phyloP scores from a whole-genome alignment of 75 land plant species.

The Azolla pinnata region DNA sequence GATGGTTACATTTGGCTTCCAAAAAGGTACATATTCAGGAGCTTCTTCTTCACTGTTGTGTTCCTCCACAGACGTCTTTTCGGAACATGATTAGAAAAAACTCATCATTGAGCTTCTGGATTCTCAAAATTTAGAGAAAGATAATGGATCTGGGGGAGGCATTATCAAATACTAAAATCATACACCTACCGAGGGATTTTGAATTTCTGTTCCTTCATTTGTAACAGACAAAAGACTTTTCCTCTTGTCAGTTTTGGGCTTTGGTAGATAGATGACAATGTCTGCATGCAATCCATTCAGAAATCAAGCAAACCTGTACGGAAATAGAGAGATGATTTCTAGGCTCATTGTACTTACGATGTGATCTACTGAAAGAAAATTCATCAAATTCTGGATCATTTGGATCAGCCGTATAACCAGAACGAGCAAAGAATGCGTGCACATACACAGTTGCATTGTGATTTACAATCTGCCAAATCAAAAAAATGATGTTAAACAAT shows the following conservation, averaged over 20 bases:
- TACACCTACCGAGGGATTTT: conserved; percentile 22
- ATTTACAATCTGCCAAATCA: conserved; percentile 55
- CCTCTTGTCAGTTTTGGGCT: conserved; percentile 68
- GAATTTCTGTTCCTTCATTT: conserved; percentile 22
- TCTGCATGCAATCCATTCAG: conserved; percentile 38
- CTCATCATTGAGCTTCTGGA: not conserved
- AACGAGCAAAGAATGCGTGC: conserved; percentile 85
- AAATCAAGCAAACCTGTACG: not conserved
- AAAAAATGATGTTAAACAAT: not conserved
- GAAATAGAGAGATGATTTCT: not conserved
- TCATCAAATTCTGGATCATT: conserved; percentile 77
- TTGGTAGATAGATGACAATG: conserved; percentile 68
- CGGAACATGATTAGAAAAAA: not conserved
- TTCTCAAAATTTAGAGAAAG: not conserved
- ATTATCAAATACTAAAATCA: not conserved
- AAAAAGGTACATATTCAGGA: conserved; percentile 67
- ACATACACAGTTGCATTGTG: conserved; percentile 78
- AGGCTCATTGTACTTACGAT: conserved; percentile 37
- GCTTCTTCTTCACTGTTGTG: conserved; percentile 12
- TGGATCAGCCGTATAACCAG: conserved; percentile 90
- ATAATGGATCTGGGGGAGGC: not conserved
- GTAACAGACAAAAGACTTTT: conserved; percentile 48
- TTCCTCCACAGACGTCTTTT: not conserved
- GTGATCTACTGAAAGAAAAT: conserved; percentile 48
- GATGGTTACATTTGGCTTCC: conserved; percentile 94